Percentiles rank a stretch among this genome's conserved stretches.
phyloP scores from a whole-genome alignment of 1,139 yeast species.

The Candida smagusa region DNA sequence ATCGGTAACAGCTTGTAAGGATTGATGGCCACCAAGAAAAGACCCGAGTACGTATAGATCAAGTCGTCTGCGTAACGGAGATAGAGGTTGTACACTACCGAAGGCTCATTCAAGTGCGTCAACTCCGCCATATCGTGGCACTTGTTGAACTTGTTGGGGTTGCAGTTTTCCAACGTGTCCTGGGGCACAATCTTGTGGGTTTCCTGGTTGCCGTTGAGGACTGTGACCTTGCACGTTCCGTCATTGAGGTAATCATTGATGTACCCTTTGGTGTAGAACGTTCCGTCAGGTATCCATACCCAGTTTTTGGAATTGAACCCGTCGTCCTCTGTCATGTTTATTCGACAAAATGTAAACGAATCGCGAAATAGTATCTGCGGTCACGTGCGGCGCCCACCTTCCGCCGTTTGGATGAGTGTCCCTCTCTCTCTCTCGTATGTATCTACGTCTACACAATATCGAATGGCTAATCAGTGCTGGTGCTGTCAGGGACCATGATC shows the following conservation, averaged over 20 bases:
- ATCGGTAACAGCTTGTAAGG: conserved; percentile 83
- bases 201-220: conserved; percentile 45
- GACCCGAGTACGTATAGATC: conserved; percentile 77
- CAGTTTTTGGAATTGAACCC: conserved; percentile 55
- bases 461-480: no score
- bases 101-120: conserved; percentile 91
- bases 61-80: conserved; percentile 73
- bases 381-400: no score
- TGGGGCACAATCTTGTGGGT: conserved; percentile 29
- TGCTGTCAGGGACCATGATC: no score
- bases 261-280: conserved; percentile 68
- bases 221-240: conserved; percentile 49
- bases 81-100: conserved; percentile 79
- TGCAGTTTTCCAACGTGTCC: conserved; percentile 59
- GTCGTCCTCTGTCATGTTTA: conserved; percentile 36
- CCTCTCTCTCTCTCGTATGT: no score
- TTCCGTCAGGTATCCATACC: conserved; percentile 81
- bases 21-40: conserved; percentile 91
- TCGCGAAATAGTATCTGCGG: background rate
- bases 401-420: no score
- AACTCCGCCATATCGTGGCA: conserved; percentile 95
- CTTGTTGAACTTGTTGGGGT: conserved; percentile 89
- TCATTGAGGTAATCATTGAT: conserved; percentile 55
- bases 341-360: background rate
- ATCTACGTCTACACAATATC: no score